These are phyloP conservation scores for Linnemannia elongata DNA, from an alignment of 192 early-diverging fungal genomes.

Conservation along the genomic window DNA sequence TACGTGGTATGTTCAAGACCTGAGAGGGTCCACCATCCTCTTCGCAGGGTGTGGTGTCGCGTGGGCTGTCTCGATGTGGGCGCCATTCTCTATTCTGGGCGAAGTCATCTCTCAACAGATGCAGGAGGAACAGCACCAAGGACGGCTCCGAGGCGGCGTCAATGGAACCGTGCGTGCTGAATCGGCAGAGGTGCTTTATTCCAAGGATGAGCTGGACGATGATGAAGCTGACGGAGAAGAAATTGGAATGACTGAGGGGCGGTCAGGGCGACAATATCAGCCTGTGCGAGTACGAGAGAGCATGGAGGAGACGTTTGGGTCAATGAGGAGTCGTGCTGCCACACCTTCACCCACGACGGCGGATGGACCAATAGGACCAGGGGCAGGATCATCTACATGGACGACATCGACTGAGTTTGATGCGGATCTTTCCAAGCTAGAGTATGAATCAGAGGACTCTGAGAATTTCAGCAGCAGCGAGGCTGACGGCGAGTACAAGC, in stretches of 20 bases:
- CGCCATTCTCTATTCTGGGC: constrained; percentile 92
- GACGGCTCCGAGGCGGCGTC: neutral
- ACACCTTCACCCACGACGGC: constrained; percentile 18
- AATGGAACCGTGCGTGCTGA: neutral
- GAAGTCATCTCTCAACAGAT: constrained; percentile 71
- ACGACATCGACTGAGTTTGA: neutral
- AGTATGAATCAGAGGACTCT: neutral
- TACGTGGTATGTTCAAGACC: constrained; percentile 70
- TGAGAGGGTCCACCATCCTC: constrained; percentile 72
- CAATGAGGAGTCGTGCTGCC: constrained; percentile 6
- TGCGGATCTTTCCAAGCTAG: neutral
- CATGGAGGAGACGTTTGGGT: constrained; percentile 26
- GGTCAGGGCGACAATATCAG: constrained; percentile 18
- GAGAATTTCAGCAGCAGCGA: neutral
- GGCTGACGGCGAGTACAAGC: neutral
- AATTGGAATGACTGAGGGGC: constrained; percentile 22
- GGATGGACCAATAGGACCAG: neutral
- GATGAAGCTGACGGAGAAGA: constrained; percentile 34
- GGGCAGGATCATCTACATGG: neutral
- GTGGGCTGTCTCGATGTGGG: constrained; percentile 93
- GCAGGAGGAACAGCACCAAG: constrained; percentile 41
- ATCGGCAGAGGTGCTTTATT: constrained; percentile 15
- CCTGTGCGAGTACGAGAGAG: constrained; percentile 29
- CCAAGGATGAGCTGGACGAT: constrained; percentile 31
- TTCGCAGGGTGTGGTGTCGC: constrained; percentile 83